A percentile compares a stretch with the other conserved stretches of the same genome.
Conservation (phyloP, 1,284 basidiomycete genomes). For the Porodaedalea pini region DNA sequence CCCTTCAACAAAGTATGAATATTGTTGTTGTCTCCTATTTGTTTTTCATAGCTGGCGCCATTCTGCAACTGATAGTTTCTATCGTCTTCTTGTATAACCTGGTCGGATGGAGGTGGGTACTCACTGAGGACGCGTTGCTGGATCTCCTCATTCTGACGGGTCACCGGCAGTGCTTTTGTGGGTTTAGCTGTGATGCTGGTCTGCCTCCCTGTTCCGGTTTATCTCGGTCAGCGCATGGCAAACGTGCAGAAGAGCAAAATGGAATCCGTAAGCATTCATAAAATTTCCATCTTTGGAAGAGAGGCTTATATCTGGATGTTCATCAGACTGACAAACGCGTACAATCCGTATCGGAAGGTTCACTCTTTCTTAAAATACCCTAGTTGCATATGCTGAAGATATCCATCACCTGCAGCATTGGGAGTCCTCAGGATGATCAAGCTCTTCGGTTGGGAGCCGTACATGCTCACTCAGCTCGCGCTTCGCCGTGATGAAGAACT, state of each 20-base stretch:
- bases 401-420: slow-evolving; percentile 20
- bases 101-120: slow-evolving; percentile 24
- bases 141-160: too few relatives aligned
- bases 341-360: slow-evolving; percentile 36
- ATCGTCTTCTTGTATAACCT: slow-evolving; percentile 31
- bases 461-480: slow-evolving; percentile 40
- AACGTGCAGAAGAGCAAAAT: slow-evolving; percentile 24
- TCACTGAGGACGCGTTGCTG: too few relatives aligned
- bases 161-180: slow-evolving; percentile 29
- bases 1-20: too few relatives aligned
- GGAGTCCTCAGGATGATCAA: slow-evolving; percentile 46
- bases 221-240: slow-evolving; percentile 21
- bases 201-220: slow-evolving; percentile 35
- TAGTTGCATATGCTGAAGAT: neutral
- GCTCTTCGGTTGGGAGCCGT: slow-evolving; percentile 57
- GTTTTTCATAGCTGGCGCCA: slow-evolving; percentile 20
- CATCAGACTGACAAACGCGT: slow-evolving; percentile 37
- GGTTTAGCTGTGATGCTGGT: slow-evolving; percentile 36
- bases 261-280: slow-evolving; percentile 17
- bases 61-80: slow-evolving; percentile 29
- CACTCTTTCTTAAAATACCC: neutral
- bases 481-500: slow-evolving; percentile 32
- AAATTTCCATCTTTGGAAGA: neutral
- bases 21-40: too few relatives aligned
- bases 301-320: neutral